Conservation (phyloP, 2,329 filamentous ascomycete genomes). For the Cercospora sojina region DNA sequence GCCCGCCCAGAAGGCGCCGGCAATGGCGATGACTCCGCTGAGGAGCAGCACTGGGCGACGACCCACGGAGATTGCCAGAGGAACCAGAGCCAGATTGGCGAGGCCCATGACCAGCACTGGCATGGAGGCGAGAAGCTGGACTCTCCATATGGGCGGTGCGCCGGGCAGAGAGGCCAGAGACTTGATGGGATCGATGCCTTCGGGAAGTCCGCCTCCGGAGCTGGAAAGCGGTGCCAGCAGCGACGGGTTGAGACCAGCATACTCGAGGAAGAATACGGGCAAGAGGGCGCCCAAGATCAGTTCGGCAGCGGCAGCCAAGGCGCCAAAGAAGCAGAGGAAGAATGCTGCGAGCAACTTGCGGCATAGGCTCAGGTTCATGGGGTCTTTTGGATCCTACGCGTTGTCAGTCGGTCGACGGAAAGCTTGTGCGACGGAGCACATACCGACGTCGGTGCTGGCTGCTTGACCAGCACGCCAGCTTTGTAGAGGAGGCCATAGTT, state of each 20-base stretch:
- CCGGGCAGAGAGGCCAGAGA: slow-evolving; percentile 23
- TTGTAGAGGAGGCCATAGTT: slow-evolving; percentile 20
- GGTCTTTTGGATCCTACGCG: slow-evolving; percentile 24
- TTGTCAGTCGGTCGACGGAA: not conserved
- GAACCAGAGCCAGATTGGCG: slow-evolving; percentile 33
- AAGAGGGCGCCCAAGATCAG: slow-evolving; percentile 35
- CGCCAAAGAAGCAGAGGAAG: slow-evolving; percentile 27
- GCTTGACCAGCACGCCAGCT: slow-evolving; percentile 17
- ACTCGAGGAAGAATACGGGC: slow-evolving; percentile 35
- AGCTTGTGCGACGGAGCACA: not conserved
- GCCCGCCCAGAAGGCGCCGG: slow-evolving; percentile 34
- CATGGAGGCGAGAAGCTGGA: slow-evolving; percentile 34
- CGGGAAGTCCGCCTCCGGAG: slow-evolving; percentile 19
- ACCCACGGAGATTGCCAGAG: slow-evolving; percentile 34
- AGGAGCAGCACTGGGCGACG: slow-evolving; percentile 32
- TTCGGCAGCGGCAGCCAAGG: slow-evolving; percentile 35
- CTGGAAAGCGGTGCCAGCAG: slow-evolving; percentile 13
- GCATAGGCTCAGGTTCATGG: slow-evolving; percentile 20
- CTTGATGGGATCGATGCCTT: slow-evolving; percentile 27
- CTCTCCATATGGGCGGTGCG: slow-evolving; percentile 34
- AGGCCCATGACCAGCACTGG: slow-evolving; percentile 36
- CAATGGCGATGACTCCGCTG: slow-evolving; percentile 32
- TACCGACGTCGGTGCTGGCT: slow-evolving; percentile 19
- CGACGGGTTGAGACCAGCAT: slow-evolving; percentile 27
- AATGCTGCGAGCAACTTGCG: slow-evolving; percentile 23